Base-by-base conservation (phyloP, 345 rosid genomes). In the Corymbia maculata region DNA sequence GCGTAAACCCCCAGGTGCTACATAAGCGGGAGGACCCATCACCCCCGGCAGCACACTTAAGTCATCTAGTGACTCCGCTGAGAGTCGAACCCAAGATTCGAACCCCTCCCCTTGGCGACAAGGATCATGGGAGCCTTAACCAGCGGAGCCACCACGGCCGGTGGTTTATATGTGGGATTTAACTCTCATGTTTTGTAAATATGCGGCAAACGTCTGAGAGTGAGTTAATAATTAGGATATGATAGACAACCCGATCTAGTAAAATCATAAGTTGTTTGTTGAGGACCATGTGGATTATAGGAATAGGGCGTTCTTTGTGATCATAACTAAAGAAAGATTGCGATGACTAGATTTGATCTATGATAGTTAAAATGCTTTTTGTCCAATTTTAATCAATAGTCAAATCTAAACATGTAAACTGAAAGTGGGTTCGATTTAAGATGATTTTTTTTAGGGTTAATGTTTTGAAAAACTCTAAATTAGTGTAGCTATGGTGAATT, bases 211-310 rank as follows among this genome's bases (percentile, higher is more conserved):
- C 2, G 42, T 36, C 4, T 36, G 42, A 36, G 4, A 36, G 42
- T 36, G 42, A 36, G 42, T 36, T 36, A 36, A 36, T 2, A 36
- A 4, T 36, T 2, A 36, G 42, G 4, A 4, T 36, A 36, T 2
- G 42, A 36, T 4, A 36, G 2, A 70, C 16, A 4, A 32, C 45
- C 1, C 1, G 1, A 32, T 32, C 0, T 9, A 0, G 1, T 32
- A 32, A 16, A 70, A 70, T 70, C 2, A 32, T 9, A 70, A 32
- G 0, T 70, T 68, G 16, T 32, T 4, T 32, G 11, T 0, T 32
- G 0, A 68, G 42, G 47, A 36, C 82, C 26, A 36, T 70, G 1
- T 0, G 0, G 4, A 75, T 36, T 19, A 0, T 0, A 12, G 49
- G 17, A 36, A 17, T 75, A 6, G 14, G 28, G 28, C 2, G 4